These are phyloP conservation scores for Chamaecyparis obtusa DNA, from an alignment of 75 land plant species.

Conservation along the genomic window DNA sequence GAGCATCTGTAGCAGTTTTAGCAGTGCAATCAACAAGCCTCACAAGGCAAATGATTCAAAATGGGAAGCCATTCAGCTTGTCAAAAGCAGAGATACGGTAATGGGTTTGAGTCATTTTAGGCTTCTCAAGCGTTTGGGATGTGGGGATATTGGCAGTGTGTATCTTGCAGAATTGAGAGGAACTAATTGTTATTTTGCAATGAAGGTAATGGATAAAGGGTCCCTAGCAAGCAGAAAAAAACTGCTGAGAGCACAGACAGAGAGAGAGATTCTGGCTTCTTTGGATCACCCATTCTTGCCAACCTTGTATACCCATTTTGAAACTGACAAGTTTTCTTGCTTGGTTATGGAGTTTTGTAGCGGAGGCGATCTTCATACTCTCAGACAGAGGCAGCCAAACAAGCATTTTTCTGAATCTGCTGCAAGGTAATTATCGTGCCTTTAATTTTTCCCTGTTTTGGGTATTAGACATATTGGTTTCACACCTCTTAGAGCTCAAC, in stretches of 20 bases:
- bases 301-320: conserved; percentile 29
- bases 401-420: conserved; percentile 24
- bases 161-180: conserved; percentile 40
- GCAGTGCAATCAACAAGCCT: conserved; percentile 32
- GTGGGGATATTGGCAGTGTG: conserved; percentile 52
- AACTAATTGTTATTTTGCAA: conserved; percentile 38
- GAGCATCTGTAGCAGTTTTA: conserved; percentile 56
- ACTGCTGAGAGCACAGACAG: conserved; percentile 19
- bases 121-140: conserved; percentile 40
- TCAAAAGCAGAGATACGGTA: conserved; percentile 29
- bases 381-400: conserved; percentile 22
- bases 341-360: conserved; percentile 31
- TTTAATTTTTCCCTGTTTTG: not conserved
- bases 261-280: conserved; percentile 23
- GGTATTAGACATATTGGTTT: not conserved
- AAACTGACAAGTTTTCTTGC: conserved; percentile 23
- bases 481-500: not conserved
- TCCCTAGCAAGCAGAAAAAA: conserved; percentile 35
- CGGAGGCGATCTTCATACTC: conserved; percentile 26
- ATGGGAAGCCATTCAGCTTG: conserved; percentile 60
- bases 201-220: conserved; percentile 53
- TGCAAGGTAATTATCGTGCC: conserved; percentile 9
- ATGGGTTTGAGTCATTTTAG: conserved; percentile 44
- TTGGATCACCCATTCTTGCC: conserved; percentile 29
- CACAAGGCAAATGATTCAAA: conserved; percentile 48